These are phyloP conservation scores for Malassezia pachydermatis DNA, from an alignment of 1,284 basidiomycete species.

Conservation along the genomic window DNA sequence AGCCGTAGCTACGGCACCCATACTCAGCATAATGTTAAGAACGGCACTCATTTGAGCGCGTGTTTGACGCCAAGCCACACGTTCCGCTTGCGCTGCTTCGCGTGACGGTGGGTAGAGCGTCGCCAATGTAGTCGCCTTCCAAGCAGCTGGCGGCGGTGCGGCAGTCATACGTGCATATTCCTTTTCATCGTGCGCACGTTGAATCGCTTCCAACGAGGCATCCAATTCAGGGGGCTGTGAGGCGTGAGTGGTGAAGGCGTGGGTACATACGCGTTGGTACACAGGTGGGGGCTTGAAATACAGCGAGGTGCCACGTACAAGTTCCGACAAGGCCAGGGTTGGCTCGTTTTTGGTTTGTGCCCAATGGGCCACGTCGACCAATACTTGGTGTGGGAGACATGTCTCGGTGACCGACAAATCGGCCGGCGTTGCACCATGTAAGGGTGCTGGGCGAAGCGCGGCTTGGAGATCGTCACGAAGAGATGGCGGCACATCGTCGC, in stretches of 20 bases:
- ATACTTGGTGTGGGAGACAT: constrained; percentile 4
- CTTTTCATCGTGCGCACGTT: constrained; percentile 13
- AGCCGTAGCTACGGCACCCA: constrained; percentile 21
- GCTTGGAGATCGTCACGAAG: background rate
- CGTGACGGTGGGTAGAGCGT: background rate
- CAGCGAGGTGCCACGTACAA: constrained; percentile 1
- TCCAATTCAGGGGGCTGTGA: constrained; percentile 17
- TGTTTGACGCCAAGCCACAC: constrained; percentile 17
- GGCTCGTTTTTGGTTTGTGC: background rate
- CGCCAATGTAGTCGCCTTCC: background rate
- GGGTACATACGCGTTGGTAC: constrained; percentile 6
- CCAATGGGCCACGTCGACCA: constrained; percentile 7
- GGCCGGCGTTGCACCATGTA: background rate
- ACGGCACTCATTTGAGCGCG: constrained; percentile 19
- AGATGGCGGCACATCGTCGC: background rate
- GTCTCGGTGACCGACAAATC: background rate
- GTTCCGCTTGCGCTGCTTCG: constrained; percentile 11
- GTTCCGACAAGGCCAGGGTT: background rate
- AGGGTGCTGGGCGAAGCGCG: background rate
- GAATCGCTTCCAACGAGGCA: constrained; percentile 17
- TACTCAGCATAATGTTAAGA: constrained; percentile 18
- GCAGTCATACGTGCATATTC: constrained; percentile 17
- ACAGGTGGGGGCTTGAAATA: constrained; percentile 2
- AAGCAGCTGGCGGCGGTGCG: background rate
- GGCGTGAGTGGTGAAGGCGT: background rate